Evolutionary conservation across 2,329 filamentous ascomycete genomes (phyloP), one percentile per base, ranked within the genome.

Genomic region (Neocucurbitaria cava): DNA sequence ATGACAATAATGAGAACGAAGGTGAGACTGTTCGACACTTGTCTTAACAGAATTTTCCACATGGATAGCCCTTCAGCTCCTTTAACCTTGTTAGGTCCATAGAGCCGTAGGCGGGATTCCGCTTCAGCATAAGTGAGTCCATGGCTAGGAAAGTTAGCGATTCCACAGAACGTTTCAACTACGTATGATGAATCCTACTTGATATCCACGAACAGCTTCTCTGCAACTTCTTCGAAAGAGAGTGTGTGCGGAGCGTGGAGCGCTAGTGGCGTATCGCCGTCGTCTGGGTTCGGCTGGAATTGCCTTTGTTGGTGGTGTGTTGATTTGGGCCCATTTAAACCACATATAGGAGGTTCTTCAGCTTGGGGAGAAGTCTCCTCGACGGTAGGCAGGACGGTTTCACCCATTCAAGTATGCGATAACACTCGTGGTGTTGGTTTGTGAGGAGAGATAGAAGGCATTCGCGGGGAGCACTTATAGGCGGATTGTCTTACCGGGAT

Each of bases 1-100:
- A 90, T 91, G 68, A 90, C 89, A 68, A 90, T 86, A 63, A 92
- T 81, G 64, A 92, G 86, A 59, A 82, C 87, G 72, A 89, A 81
- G 61, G 89, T 91, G 77, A 91, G 80, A 78, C 88, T 89, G 79
- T 91, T 91, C 62, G 88, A 89, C 65, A 91, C 84, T 79, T 91
- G 89, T 71, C 88, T 89, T 77, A 91, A 76, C 78, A 91, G 83
- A 79, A 91, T 89, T 78, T 89, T 85, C 85, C 87, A 90, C 76
- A 88, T 70, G 76, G 88, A 90, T 78, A 89, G 78, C 76, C 87
- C 86, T 78, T 88, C 86, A 80, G 87, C 85, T 77, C 86, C 85
- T 77, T 88, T 85, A 79, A 91, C 85, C 72, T 83, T 83, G 79
- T 92, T 92, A 65, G 84, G 82, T 64, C 89, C 89, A 83, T 90